Base-by-base conservation (phyloP, 2,329 filamentous ascomycete genomes). In the Teratosphaeria viscida region DNA sequence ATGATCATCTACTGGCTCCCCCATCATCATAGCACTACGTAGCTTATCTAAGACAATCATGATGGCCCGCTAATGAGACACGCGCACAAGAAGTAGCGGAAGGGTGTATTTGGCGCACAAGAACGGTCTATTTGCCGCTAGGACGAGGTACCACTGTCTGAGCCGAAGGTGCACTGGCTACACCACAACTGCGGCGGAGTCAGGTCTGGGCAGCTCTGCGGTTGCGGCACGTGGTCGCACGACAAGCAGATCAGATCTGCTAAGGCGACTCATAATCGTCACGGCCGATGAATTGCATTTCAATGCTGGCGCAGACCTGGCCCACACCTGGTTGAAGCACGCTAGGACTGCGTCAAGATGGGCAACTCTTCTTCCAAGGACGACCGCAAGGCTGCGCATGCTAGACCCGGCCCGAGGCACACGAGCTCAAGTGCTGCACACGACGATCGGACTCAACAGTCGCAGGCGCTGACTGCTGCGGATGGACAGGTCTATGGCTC, bases 331-430 rank as follows among this genome's bases (percentile, higher is more conserved):
- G 43, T 49, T 49, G 43, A 49, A 49, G 43, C n/a, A 49, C 43
- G 43, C 43, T 49, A 10, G 16, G 52, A 54, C 52, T 54, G 10
- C 26, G 53, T 37, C 27, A 68, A 55, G 47, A 76, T 80, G 78
- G 78, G 78, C 52, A 80, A 79, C 70, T 78, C 73, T 68, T 76
- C 78, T 60, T 76, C 72, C 61, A 79, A 77, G 68, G 78, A 80
- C 64, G 67, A 74, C 56, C 74, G 74, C 27, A 70, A 73, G 56
- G 70, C 72, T 29, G 69, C 70, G 49, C 71, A 49, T 49, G 43
- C 43, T n/a, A 49, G 72, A 37, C 70, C 70, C 34, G 71, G 68
- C 63, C 62, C 67, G 52, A 71, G 74, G 60, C 66, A 71, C 55
- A 64, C 67, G 52, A 66, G 65, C 66, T 69, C 69, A 55, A 71